phyloP scores from a whole-genome alignment of 2,329 filamentous ascomycete species.

The Clonostachys sp. region DNA sequence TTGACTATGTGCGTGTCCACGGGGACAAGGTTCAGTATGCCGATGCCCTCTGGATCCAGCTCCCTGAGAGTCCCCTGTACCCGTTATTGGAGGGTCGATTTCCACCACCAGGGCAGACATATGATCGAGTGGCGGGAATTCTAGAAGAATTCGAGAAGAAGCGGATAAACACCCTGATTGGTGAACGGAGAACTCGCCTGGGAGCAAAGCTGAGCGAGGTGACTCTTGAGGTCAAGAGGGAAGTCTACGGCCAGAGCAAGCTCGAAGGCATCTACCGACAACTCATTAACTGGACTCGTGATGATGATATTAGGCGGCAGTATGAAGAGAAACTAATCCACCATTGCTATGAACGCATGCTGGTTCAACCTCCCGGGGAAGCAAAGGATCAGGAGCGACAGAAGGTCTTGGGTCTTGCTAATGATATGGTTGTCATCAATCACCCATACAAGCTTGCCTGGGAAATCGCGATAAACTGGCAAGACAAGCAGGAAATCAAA shows the following conservation, averaged over 20 bases:
- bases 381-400: conserved; percentile 67
- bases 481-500: conserved; percentile 69
- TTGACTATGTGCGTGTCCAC: conserved; percentile 66
- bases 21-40: conserved; percentile 72
- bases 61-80: conserved; percentile 81
- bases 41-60: conserved; percentile 67
- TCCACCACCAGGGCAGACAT: conserved; percentile 74
- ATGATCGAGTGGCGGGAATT: conserved; percentile 77
- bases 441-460: conserved; percentile 87
- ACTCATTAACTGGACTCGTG: conserved; percentile 83
- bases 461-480: conserved; percentile 88
- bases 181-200: conserved; percentile 79
- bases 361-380: conserved; percentile 58
- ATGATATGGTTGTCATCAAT: conserved; percentile 94
- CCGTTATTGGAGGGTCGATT: conserved; percentile 77
- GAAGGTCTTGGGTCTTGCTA: conserved; percentile 71
- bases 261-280: conserved; percentile 78
- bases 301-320: conserved; percentile 76
- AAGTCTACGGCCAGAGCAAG: conserved; percentile 71
- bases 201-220: conserved; percentile 82
- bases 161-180: conserved; percentile 84
- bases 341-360: conserved; percentile 73
- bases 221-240: conserved; percentile 79
- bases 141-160: conserved; percentile 83
- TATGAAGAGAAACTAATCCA: conserved; percentile 90